Evolutionary conservation across 1,284 basidiomycete genomes (phyloP), one percentile per base, ranked within the genome.

Genomic region (Uromyces viciae-fabae): DNA sequence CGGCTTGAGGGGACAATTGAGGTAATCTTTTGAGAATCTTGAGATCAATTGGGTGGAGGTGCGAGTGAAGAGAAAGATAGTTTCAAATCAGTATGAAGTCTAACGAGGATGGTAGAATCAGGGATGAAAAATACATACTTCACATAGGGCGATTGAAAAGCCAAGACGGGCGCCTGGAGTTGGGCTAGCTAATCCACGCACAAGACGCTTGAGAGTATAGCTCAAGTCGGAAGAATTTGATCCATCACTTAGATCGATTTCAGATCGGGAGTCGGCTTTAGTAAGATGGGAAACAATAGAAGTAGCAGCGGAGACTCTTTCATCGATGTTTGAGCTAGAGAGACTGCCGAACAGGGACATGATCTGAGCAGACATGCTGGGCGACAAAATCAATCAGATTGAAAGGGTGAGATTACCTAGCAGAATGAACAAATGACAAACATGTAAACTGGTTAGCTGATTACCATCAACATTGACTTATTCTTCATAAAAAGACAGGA

Each of bases 141-240:
- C 84, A 74, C 84, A 84, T 36, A 86, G 82, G 19, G 85, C 84
- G 33, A 85, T 84, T n/a, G 85, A 85, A 56, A 86, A 86, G 1
- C 85, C 85, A 36, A 84, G 79, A 42, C 85, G 82, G 25, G 85
- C 84, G 79, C 83, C 84, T 78, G 85, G 84, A 19, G 85, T 82
- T 31, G 85, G 85, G 75, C 84, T 85, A 14, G 85, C 85, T n/a
- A 86, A 82, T 31, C 85, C 85, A 40, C 85, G 83, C n/a, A 85
- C 81, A 62, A 86, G 82, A n/a, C 85, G 79, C 25, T 83, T 84
- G n/a, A 86, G 76, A 11, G 85, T 83, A 79, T 86, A 86, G 81
- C 82, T 83, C 28, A 85, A 82, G 36, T 86, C 85, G 14, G 2
- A 33, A 28, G 72, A 75, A 40, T 38, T 56, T 17, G 71, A 73